A percentile compares a stretch with the other conserved stretches of the same genome.
These are phyloP conservation scores for Schizosaccharomyces lindneri DNA, from an alignment of 805 yeast genomes.

Conservation along the genomic window DNA sequence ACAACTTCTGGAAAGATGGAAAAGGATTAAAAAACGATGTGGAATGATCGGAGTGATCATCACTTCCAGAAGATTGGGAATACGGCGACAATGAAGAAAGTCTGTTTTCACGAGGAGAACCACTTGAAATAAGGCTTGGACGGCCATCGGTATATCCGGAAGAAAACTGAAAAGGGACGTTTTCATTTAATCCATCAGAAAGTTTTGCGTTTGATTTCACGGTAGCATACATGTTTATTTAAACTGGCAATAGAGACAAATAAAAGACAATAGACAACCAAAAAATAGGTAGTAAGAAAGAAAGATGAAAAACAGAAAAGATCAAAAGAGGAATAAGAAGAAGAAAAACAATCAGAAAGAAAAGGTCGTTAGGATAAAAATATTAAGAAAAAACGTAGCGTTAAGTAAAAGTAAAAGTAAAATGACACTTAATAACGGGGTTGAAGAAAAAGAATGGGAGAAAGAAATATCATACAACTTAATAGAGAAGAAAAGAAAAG, in stretches of 20 bases:
- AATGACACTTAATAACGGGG: no score
- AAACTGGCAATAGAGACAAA: no score
- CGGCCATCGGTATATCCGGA: neutral
- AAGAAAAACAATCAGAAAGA: neutral
- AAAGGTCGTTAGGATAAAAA: neutral
- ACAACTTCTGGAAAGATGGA: neutral
- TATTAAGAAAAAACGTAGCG: neutral
- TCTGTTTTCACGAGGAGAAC: neutral
- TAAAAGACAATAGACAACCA: no score
- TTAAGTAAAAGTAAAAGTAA: neutral
- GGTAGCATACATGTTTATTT: neutral
- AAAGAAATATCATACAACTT: no score
- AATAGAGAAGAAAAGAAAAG: no score
- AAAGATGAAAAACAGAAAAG: neutral
- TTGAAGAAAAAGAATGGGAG: no score
- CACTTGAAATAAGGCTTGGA: neutral
- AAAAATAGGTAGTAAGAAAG: neutral
- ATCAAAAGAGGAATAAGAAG: neutral
- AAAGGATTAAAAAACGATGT: neutral
- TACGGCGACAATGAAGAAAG: no score
- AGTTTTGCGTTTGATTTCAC: neutral
- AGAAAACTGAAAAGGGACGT: neutral
- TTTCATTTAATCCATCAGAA: neutral
- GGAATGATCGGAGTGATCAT: neutral
- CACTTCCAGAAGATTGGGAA: neutral